Base-by-base conservation (phyloP, 306 rosid species). In the Castanea mollissima region DNA sequence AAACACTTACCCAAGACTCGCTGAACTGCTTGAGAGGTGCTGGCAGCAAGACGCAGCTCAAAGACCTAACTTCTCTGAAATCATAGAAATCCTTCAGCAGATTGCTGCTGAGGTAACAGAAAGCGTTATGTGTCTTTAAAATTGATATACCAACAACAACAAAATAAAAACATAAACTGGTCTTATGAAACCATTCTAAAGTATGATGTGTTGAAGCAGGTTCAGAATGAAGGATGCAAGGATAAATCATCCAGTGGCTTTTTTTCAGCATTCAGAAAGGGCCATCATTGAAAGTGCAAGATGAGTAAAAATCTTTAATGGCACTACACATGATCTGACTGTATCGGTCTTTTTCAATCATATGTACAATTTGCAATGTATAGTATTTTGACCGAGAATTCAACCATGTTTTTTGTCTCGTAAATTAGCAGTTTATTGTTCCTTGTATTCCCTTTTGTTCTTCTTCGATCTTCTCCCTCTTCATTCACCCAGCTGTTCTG, bases 11-110 rank as follows among this genome's bases (percentile, higher is more conserved):
- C 93, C 96, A 34, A 78, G 79, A 83, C 86, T 96, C 52, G 80
- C 89, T 21, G 97, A 96, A 80, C 85, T 96, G 85, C 98, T 93
- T 60, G 91, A 87, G 73, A 88, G 80, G 68, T 96, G 98, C 89
- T 96, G 99, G 99, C 92, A 89, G 57, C 91, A 93, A 85, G 94
- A 93, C 76, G 96, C 96, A 27, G 83, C 79, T 34, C 86, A 79
- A 75, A 92, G 99, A 75, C 98, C 99, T 25, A 62, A 84, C 78
- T 96, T 93, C 83, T 84, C 91, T 11, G 94, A 93, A 80, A 90
- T 93, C 77, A 29, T 87, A 71, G 94, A 91, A 79, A 87, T 86
- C 81, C 98, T 96, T 81, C 86, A 74, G 89, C 88, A 79, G 38
- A 85, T 90, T 76, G 75, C 90, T 20, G 88, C 91, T 81, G 97